Evolutionary conservation across 305 asterid genomes (phyloP), one percentile per base, ranked within the genome.

Genomic region (Stenogyne calaminthoides): DNA sequence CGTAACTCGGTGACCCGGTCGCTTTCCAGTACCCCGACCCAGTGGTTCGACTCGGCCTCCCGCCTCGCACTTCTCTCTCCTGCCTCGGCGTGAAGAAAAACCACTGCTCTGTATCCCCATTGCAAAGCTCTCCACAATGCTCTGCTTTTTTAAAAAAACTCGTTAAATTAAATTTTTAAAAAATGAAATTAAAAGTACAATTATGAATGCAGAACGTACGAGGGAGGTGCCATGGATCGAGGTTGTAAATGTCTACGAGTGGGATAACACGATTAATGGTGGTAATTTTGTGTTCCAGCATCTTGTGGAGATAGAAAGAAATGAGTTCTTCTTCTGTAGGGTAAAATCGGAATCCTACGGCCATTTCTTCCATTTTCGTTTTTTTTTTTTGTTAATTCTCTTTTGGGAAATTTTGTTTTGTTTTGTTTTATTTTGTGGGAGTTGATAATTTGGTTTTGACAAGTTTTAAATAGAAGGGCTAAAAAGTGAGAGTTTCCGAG

Each of bases 11-110:
- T 0, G 93, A 88, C 25, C 93, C 93, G 14, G 93, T 88, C 49
- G 91, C 91, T 74, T 88, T 88, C 93, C 91, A 88, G 76, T 88
- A 88, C 1, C 93, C 91, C 37, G 85, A 60, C 27, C 19, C 73
- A 0, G 93, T 88, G 47, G 88, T 88, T 42, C 93, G 82, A 47
- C 86, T 82, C 7, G 91, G 91, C 68, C 83, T 77, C 54, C 93
- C 89, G 9, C 91, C 89, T n/a, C 85, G 82, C 5, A 76, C 89
- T 46, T 87, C 88, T 34, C 87, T 78, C 70, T 87, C 88, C 67
- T 84, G 86, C 51, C 83, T 76, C 39, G 85, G 85, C 60, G 73
- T 82, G 54, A 87, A 85, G 86, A 87, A 87, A 71, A 87, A 87
- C 92, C 92, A 87, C 37, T 87, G 92, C 77, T 87, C 92, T 6